phyloP scores from a whole-genome alignment of 352 stramenopile species.

The Aphanomyces euteiches region DNA sequence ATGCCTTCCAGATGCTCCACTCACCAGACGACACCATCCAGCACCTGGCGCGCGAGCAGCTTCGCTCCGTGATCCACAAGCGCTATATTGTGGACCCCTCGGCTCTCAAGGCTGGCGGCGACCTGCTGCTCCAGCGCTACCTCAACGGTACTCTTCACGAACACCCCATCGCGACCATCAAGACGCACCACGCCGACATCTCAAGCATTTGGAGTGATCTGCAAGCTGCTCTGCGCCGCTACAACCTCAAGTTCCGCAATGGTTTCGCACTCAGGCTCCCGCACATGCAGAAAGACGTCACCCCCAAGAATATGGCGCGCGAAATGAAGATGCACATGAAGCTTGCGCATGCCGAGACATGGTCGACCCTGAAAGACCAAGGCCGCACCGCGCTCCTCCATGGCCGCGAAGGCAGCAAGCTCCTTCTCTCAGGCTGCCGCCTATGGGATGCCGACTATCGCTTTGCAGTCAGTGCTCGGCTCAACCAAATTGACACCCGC shows the following conservation, averaged over 20 bases:
- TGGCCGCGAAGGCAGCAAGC: background rate
- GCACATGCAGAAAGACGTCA: background rate
- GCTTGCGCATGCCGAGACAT: background rate
- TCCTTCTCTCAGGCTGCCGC: background rate
- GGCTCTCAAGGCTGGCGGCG: background rate
- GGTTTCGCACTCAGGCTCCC: background rate
- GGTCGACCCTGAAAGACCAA: background rate
- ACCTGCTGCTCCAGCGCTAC: conserved; percentile 5
- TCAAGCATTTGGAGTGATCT: conserved; percentile 4
- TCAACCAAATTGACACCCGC: conserved; percentile 29
- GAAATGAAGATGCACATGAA: conserved; percentile 14
- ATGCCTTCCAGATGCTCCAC: conserved; percentile 19
- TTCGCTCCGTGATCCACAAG: background rate
- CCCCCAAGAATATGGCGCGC: too few species aligned
- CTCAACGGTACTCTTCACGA: background rate
- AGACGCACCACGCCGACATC: background rate
- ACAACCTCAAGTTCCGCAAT: background rate
- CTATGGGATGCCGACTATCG: conserved; percentile 16
- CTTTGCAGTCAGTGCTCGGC: conserved; percentile 21
- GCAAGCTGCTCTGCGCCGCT: background rate
- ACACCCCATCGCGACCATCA: background rate
- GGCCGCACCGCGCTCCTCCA: background rate
- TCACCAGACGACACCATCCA: background rate
- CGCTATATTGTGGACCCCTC: background rate
- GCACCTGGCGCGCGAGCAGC: background rate